These are phyloP conservation scores for Chaetomium tenue DNA, from an alignment of 495 filamentous ascomycete species.

Conservation along the genomic window DNA sequence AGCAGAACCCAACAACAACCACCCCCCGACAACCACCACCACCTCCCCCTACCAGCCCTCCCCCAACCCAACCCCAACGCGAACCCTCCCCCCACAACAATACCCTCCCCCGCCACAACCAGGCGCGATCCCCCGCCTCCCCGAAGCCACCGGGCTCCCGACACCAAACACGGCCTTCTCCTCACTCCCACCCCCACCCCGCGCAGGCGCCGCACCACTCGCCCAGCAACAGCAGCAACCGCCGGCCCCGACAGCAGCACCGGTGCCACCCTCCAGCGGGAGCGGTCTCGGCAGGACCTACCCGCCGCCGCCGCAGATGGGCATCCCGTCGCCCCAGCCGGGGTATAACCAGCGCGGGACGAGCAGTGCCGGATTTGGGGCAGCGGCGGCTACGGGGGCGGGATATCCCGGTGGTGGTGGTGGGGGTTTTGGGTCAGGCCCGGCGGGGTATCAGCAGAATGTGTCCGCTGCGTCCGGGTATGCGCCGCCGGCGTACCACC, in stretches of 20 bases:
- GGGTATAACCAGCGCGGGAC: constrained; percentile 41
- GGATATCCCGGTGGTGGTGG: neutral
- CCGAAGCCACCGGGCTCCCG: constrained; percentile 18
- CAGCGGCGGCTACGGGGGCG: neutral
- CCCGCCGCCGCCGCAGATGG: constrained; percentile 44
- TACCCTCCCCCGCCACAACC: constrained; percentile 61
- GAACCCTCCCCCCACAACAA: constrained; percentile 27
- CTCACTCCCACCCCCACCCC: neutral
- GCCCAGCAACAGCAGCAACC: too few species aligned
- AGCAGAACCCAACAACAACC: constrained; percentile 29
- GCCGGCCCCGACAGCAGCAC: constrained; percentile 37
- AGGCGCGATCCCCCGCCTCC: constrained; percentile 39
- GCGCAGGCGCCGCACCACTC: neutral
- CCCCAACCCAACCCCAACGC: constrained; percentile 34
- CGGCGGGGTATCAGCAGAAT: constrained; percentile 7
- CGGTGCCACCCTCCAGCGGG: constrained; percentile 53
- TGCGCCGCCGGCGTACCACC: neutral
- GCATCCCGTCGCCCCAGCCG: constrained; percentile 38
- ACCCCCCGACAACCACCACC: constrained; percentile 41
- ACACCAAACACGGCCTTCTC: neutral
- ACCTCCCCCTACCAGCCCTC: constrained; percentile 30
- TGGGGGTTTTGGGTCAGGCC: neutral
- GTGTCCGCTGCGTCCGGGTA: neutral
- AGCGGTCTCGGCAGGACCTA: constrained; percentile 32
- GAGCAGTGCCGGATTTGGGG: neutral